These are phyloP conservation scores for Trichoderma polysporum DNA, from an alignment of 2,329 filamentous ascomycete genomes.

Conservation along the genomic window DNA sequence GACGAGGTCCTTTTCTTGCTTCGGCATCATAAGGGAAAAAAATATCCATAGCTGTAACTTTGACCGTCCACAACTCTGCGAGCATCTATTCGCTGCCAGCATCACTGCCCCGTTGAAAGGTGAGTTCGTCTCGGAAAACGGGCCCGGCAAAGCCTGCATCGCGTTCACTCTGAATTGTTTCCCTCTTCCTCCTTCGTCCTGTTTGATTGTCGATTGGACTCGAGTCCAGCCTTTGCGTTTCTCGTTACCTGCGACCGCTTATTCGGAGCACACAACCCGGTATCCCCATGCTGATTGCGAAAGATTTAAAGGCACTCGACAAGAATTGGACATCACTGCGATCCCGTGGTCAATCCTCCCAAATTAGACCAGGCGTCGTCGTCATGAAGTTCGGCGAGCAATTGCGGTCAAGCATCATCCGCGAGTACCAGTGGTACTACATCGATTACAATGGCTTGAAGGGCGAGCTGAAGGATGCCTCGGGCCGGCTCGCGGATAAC, in stretches of 20 bases:
- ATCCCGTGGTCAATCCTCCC: conserved; percentile 30
- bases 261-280: not conserved
- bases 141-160: not conserved
- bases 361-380: conserved; percentile 51
- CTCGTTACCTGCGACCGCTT: not conserved
- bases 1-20: not conserved
- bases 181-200: not conserved
- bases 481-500: conserved; percentile 48
- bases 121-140: not conserved
- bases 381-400: conserved; percentile 92
- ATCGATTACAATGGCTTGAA: conserved; percentile 97
- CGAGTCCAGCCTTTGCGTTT: not conserved
- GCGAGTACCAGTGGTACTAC: conserved; percentile 97
- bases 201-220: not conserved
- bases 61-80: too few species aligned
- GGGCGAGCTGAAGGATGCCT: conserved; percentile 74
- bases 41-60: not conserved
- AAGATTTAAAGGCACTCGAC: conserved; percentile 48
- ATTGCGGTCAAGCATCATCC: conserved; percentile 91
- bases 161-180: not conserved
- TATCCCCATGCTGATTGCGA: conserved; percentile 51
- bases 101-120: not conserved
- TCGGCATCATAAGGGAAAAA: conserved; percentile 4
- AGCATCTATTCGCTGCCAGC: conserved; percentile 6
- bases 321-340: conserved; percentile 43